phyloP scores from a whole-genome alignment of 2,329 filamentous ascomycete species.

The Nakataea oryzae region DNA sequence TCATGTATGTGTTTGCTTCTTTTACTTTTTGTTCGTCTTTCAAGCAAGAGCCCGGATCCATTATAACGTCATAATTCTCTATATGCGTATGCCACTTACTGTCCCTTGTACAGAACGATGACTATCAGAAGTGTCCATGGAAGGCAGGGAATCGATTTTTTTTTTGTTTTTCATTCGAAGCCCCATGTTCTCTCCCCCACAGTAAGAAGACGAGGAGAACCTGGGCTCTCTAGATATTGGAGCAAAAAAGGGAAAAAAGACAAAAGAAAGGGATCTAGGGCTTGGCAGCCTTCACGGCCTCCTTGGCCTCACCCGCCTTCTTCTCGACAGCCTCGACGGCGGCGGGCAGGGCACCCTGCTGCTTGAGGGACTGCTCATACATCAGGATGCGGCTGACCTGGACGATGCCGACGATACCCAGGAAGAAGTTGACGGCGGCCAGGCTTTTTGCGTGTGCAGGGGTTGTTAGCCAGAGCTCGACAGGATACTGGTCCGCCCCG shows the following conservation, averaged over 20 bases:
- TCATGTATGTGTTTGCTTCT: background rate
- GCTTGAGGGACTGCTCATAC: conserved; percentile 53
- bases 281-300: conserved; percentile 7
- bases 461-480: background rate
- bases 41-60: background rate
- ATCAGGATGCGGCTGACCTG: conserved; percentile 70
- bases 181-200: background rate
- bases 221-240: background rate
- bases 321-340: conserved; percentile 18
- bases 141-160: background rate
- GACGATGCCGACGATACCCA: conserved; percentile 74
- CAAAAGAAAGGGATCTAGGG: background rate
- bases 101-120: background rate
- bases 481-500: background rate
- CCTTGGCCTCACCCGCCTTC: conserved; percentile 26
- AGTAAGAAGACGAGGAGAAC: background rate
- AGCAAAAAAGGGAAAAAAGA: background rate
- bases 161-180: background rate
- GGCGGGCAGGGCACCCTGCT: conserved; percentile 13
- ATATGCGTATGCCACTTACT: background rate
- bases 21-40: background rate
- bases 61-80: background rate
- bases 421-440: conserved; percentile 96
- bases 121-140: background rate
- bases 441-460: conserved; percentile 39